These are phyloP conservation scores for Euphorbia lathyris DNA, from an alignment of 345 rosid genomes.

Conservation along the genomic window DNA sequence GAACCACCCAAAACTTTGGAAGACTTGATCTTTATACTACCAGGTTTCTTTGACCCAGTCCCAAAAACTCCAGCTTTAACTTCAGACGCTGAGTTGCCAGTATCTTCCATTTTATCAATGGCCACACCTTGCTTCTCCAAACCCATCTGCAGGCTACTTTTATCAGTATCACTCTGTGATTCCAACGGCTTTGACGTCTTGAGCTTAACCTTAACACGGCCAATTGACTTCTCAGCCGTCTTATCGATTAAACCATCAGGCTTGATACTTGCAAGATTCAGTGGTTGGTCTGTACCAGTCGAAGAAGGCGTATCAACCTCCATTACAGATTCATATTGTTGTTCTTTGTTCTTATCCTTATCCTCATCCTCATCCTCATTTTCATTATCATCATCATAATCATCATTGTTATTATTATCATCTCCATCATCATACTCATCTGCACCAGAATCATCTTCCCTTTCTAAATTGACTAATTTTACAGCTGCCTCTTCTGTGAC, in stretches of 20 bases:
- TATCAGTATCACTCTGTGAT: slow-evolving; percentile 53
- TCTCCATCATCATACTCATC: slow-evolving; percentile 10
- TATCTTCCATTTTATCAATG: slow-evolving; percentile 54
- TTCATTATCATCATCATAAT: not conserved
- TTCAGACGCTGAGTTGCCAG: slow-evolving; percentile 53
- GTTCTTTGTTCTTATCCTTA: slow-evolving; percentile 13
- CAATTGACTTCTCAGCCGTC: slow-evolving; percentile 41
- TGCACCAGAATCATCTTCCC: slow-evolving; percentile 21
- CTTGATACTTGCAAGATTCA: slow-evolving; percentile 42
- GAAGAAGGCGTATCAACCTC: slow-evolving; percentile 77
- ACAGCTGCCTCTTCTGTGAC: slow-evolving; percentile 5
- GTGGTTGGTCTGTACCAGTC: slow-evolving; percentile 57
- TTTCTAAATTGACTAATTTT: not conserved
- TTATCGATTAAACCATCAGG: slow-evolving; percentile 55
- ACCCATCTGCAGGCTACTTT: slow-evolving; percentile 50
- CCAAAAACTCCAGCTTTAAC: slow-evolving; percentile 39
- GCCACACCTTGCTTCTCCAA: slow-evolving; percentile 42
- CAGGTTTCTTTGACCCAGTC: slow-evolving; percentile 59
- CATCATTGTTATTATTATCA: not conserved
- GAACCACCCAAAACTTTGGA: slow-evolving; percentile 45
- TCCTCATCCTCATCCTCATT: not conserved
- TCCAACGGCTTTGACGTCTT: slow-evolving; percentile 63
- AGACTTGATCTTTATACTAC: slow-evolving; percentile 72
- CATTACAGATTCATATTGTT: slow-evolving; percentile 51
- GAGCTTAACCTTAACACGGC: slow-evolving; percentile 77